A percentile compares a stretch with the other conserved stretches of the same genome.
phyloP scores from a whole-genome alignment of 2,329 filamentous ascomycete species.

The Fusarium guadeloupense region DNA sequence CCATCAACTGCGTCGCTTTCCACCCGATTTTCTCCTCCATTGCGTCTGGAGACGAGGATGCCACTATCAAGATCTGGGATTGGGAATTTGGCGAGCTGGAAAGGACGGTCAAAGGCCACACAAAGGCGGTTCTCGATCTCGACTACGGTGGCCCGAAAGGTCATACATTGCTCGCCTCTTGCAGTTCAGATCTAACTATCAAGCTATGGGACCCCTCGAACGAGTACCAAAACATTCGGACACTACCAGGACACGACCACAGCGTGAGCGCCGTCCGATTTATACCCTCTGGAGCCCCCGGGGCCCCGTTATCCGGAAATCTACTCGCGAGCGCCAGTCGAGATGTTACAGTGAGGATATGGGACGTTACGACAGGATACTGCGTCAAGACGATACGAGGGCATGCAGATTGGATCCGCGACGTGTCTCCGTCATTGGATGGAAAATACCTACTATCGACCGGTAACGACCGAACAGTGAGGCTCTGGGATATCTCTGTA shows the following conservation, averaged over 20 bases:
- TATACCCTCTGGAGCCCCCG: conserved; percentile 82
- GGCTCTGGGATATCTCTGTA: conserved; percentile 84
- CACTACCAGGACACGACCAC: conserved; percentile 90
- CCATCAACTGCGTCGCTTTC: conserved; percentile 89
- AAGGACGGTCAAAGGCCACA: conserved; percentile 90
- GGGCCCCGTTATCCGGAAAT: conserved; percentile 81
- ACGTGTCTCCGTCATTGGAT: conserved; percentile 83
- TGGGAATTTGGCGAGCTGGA: conserved; percentile 94
- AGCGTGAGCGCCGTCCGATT: conserved; percentile 90
- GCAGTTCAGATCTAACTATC: conserved; percentile 89
- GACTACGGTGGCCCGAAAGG: conserved; percentile 81
- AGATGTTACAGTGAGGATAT: conserved; percentile 86
- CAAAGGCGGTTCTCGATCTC: conserved; percentile 85
- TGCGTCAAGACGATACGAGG: conserved; percentile 90
- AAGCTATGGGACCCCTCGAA: conserved; percentile 94
- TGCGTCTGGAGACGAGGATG: conserved; percentile 90
- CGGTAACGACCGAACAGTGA: conserved; percentile 82
- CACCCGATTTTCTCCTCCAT: conserved; percentile 91
- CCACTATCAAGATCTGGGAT: conserved; percentile 96
- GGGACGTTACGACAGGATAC: conserved; percentile 93
- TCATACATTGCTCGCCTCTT: conserved; percentile 71
- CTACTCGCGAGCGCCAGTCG: conserved; percentile 86
- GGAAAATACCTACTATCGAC: conserved; percentile 85
- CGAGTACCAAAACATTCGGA: conserved; percentile 95
- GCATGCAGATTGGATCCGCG: conserved; percentile 90